phyloP scores from a whole-genome alignment of 441 rosid genomes.

The Populus hybrid region DNA sequence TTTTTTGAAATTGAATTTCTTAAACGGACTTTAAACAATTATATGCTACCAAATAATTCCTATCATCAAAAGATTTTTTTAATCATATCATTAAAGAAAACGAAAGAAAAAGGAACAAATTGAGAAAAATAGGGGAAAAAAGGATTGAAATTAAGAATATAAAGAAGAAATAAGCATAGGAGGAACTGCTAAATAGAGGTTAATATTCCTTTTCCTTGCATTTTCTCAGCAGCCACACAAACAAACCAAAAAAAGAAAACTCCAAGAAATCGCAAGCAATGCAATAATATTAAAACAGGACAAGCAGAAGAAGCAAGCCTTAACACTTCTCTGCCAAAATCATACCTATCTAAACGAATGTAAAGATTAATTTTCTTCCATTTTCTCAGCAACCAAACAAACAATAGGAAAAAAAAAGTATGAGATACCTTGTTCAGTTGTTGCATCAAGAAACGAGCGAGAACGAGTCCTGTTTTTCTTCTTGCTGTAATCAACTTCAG shows the following conservation, averaged over 20 bases:
- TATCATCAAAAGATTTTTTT: not conserved
- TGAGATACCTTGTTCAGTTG: slow-evolving; percentile 61
- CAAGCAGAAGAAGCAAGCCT: not conserved
- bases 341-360: not conserved
- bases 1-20: not conserved
- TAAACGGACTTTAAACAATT: not conserved
- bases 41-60: not conserved
- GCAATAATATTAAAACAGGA: too few species aligned
- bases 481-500: slow-evolving; percentile 14
- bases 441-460: slow-evolving; percentile 70
- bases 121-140: not conserved
- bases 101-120: not conserved
- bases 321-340: not conserved
- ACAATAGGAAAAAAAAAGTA: not conserved
- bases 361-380: not conserved
- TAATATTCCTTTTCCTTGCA: not conserved
- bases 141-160: not conserved
- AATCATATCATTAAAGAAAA: not conserved
- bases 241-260: not conserved
- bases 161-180: not conserved
- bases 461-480: slow-evolving; percentile 37
- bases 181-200: not conserved
- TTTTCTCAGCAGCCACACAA: not conserved
- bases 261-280: not conserved
- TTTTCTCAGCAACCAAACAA: slow-evolving; percentile 2